Conservation (phyloP, 495 filamentous ascomycete genomes). For the Penicillium longicatenatum region DNA sequence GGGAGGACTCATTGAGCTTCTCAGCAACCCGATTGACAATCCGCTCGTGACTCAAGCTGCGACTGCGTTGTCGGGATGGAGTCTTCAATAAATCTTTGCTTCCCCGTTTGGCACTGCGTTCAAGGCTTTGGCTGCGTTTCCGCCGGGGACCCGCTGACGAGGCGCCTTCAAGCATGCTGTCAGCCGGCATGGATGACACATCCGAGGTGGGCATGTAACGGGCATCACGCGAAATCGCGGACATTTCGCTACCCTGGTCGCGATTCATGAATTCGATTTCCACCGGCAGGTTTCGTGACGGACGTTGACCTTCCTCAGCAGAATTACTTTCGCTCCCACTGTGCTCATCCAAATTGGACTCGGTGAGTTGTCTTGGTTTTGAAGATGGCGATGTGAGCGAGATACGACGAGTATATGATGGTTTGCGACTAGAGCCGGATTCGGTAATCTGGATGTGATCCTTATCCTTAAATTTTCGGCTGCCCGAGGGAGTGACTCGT, state of each 20-base stretch:
- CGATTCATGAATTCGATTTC: constrained; percentile 78
- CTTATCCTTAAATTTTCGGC: constrained; percentile 56
- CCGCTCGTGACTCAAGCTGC: constrained; percentile 74
- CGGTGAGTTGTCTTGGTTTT: constrained; percentile 51
- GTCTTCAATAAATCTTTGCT: constrained; percentile 63
- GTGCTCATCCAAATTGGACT: constrained; percentile 53
- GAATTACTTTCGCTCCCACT: constrained; percentile 68
- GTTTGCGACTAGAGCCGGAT: constrained; percentile 64
- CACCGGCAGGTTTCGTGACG: constrained; percentile 67
- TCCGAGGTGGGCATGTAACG: constrained; percentile 71
- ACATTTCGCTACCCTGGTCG: constrained; percentile 60
- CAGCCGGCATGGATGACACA: constrained; percentile 86
- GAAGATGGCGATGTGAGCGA: constrained; percentile 57
- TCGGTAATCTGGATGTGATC: constrained; percentile 84
- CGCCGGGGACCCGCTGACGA: constrained; percentile 49
- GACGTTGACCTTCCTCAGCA: constrained; percentile 64
- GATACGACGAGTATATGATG: constrained; percentile 66
- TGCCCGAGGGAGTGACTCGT: constrained; percentile 81
- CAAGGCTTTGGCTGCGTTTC: constrained; percentile 60
- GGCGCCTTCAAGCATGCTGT: constrained; percentile 80
- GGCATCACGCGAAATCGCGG: constrained; percentile 58
- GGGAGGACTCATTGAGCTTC: constrained; percentile 57
- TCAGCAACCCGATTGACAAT: constrained; percentile 71
- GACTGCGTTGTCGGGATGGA: constrained; percentile 63
- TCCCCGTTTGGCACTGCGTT: constrained; percentile 46